A percentile compares a stretch with the other conserved stretches of the same genome.
phyloP scores from a whole-genome alignment of 179 eudicot species.

The Drosera spatulata region DNA sequence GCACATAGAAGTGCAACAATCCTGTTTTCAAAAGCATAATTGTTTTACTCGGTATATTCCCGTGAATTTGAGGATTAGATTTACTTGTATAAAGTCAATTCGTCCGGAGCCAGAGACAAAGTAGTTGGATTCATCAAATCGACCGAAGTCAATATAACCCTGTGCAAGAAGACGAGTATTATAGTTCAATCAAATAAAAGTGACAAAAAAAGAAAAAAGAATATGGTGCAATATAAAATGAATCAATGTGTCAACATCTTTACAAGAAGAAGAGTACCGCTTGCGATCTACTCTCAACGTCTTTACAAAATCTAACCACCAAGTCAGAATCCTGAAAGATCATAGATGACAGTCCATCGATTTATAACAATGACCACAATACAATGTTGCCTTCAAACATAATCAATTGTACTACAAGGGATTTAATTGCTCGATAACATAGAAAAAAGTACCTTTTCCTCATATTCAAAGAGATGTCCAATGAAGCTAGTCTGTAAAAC shows the following conservation, averaged over 20 bases:
- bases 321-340: constrained; percentile 59
- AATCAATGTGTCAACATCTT: background rate
- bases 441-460: constrained; percentile 55
- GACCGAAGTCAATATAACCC: constrained; percentile 86
- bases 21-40: too few species aligned
- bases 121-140: constrained; percentile 50
- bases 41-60: too few species aligned
- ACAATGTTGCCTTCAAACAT: background rate
- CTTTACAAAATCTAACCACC: constrained; percentile 87
- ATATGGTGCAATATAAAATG: background rate
- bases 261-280: constrained; percentile 23
- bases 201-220: background rate
- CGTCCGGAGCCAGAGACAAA: constrained; percentile 69
- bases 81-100: constrained; percentile 65
- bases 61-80: background rate
- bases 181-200: constrained; percentile 1
- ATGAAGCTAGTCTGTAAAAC: constrained; percentile 55
- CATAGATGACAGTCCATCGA: background rate
- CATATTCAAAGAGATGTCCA: constrained; percentile 58
- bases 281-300: constrained; percentile 82
- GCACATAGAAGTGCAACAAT: too few species aligned
- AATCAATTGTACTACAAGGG: too few species aligned
- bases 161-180: constrained; percentile 11
- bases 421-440: background rate
- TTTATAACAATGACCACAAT: constrained; percentile 1